A percentile compares a stretch with the other conserved stretches of the same genome.
Evolutionary conservation across 139 green algal genomes (phyloP).

Genomic region (Volvox africanus): DNA sequence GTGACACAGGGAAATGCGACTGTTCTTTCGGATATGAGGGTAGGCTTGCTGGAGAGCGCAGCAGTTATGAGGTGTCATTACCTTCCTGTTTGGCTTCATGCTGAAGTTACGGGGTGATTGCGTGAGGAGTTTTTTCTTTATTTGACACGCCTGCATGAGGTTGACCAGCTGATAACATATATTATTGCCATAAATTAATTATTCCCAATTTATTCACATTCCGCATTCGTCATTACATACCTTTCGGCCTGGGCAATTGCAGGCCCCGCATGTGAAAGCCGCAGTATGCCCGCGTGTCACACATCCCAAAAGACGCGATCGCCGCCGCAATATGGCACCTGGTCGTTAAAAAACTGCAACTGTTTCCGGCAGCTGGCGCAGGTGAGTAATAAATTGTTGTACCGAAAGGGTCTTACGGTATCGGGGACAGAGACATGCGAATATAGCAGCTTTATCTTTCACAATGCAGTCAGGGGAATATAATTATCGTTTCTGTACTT

Average conservation of each 20-base stretch:
- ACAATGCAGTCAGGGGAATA: too few relatives aligned
- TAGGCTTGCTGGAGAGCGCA: not conserved
- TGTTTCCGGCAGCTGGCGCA: constrained; percentile 9
- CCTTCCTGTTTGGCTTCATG: not conserved
- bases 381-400: not conserved
- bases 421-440: not conserved
- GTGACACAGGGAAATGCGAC: constrained; percentile 18
- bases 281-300: constrained; percentile 26
- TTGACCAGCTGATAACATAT: not conserved
- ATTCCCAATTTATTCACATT: too few relatives aligned
- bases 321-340: not conserved
- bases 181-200: too few relatives aligned
- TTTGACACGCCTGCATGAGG: not conserved
- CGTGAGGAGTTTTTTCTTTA: too few relatives aligned
- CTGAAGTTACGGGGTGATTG: too few relatives aligned
- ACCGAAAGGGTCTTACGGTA: not conserved
- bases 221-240: too few relatives aligned
- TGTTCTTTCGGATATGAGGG: not conserved
- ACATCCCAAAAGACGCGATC: not conserved
- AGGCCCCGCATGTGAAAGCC: constrained; percentile 21
- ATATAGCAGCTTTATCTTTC: too few relatives aligned
- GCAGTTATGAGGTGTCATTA: not conserved
- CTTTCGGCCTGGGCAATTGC: not conserved
- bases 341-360: constrained; percentile 32
- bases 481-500: too few relatives aligned